Evolutionary conservation across 441 rosid genomes (phyloP).

Genomic region (Gossypium schwendimanii): DNA sequence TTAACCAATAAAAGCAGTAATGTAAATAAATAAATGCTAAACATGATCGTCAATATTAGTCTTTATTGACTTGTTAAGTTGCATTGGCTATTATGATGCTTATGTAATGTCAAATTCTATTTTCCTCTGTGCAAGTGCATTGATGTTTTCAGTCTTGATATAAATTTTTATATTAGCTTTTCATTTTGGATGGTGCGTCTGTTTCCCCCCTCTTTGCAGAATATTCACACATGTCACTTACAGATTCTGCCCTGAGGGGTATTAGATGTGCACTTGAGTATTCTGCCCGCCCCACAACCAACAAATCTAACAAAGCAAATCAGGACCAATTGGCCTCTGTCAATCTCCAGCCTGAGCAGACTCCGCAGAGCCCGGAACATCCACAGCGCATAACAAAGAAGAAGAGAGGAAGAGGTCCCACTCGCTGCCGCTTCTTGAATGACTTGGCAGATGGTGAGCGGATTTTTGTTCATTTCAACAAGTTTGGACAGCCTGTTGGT

Average conservation of each 20-base stretch:
- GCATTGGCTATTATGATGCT: background rate
- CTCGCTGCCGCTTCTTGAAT: conserved; percentile 22
- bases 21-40: background rate
- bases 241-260: conserved; percentile 10
- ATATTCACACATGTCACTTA: conserved; percentile 12
- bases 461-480: conserved; percentile 26
- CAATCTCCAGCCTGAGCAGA: conserved; percentile 4
- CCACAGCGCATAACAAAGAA: background rate
- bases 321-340: background rate
- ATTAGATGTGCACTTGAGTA: conserved; percentile 13
- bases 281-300: conserved; percentile 8
- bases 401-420: conserved; percentile 28
- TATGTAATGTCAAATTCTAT: background rate
- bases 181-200: background rate
- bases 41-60: background rate
- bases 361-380: background rate
- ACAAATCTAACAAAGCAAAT: conserved; percentile 7
- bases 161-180: background rate
- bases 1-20: background rate
- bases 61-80: background rate
- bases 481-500: conserved; percentile 35
- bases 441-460: conserved; percentile 27
- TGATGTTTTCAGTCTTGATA: background rate
- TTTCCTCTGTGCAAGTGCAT: conserved; percentile 5
- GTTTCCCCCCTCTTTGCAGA: conserved; percentile 5